Evolutionary conservation across 495 filamentous ascomycete genomes (phyloP), one percentile per base, ranked within the genome.

Genomic region (Penicillium robsamsonii): DNA sequence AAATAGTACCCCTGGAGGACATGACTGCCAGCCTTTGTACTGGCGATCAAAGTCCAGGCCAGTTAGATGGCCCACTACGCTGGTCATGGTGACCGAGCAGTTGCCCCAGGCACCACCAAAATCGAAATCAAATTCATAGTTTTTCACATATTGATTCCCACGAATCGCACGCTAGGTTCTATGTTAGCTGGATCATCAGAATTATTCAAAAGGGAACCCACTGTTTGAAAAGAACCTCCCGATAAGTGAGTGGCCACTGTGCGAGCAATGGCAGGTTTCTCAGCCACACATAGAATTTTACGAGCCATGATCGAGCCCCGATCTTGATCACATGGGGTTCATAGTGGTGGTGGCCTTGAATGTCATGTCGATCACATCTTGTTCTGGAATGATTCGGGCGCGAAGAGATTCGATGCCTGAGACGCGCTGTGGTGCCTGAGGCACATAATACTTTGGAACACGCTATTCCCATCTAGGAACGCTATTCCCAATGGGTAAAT

Each of bases 231-330:
- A 25, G 76, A 70, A 46, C 90, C 89, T 50, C 91, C 91, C 20
- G 87, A 87, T 46, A 98, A 79, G 75, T 97, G 93, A 48, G 84
- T 81, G 31, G 94, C 88, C 48, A 98, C 95, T 43, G 94, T 90
- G 72, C 91, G 96, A 49, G 94, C 88, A 55, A 98, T 97, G 33
- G 92, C 92, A 50, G 92, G 92, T 74, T 98, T 98, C 68, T 98
- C 94, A 53, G 94, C 94, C 60, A 98, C 92, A 67, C 95, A 97
- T 25, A 98, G 80, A 58, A 96, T 85, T 70, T 79, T 81, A 30
- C 65, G 66, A 44, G 67, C 68, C 60, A 76, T 70, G 65, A 62
- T n/a, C 49, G 49, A 59, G 46, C 52, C 43, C 30, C 17, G 37
- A 24, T 44, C 46, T 20, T 46, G 18, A 44, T 59, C 42, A 62